A percentile compares a stretch with the other conserved stretches of the same genome.
These are phyloP conservation scores for Boechera divaricarpa DNA, from an alignment of 345 rosid species.

Conservation along the genomic window DNA sequence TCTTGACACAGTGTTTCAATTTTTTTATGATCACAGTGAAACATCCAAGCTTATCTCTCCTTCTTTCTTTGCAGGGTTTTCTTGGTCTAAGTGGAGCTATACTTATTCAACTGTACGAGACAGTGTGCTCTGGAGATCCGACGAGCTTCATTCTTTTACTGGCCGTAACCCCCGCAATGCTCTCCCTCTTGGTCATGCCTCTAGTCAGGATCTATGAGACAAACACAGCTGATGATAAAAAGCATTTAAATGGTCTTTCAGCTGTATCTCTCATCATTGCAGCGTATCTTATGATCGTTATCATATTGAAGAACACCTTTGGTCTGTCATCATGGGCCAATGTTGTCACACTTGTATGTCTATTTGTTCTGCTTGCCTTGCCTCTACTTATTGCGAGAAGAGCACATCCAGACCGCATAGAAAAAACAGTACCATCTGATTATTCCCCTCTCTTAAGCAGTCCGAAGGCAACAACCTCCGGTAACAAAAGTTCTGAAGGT, in stretches of 20 bases:
- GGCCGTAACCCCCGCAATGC: constrained; percentile 63
- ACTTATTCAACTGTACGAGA: constrained; percentile 68
- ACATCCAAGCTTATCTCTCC: constrained; percentile 14
- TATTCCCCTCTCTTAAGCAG: constrained; percentile 36
- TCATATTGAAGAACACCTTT: constrained; percentile 60
- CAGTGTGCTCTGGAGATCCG: constrained; percentile 63
- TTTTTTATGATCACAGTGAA: constrained; percentile 10
- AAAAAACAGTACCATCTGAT: constrained; percentile 23
- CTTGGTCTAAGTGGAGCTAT: constrained; percentile 92
- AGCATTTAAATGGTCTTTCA: constrained; percentile 75
- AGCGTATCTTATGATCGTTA: constrained; percentile 73
- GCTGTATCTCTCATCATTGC: constrained; percentile 63
- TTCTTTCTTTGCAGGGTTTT: constrained; percentile 64
- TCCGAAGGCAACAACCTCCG: constrained; percentile 43
- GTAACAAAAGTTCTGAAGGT: constrained; percentile 30
- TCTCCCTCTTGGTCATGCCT: constrained; percentile 71
- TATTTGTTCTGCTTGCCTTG: constrained; percentile 59
- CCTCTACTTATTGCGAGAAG: constrained; percentile 63
- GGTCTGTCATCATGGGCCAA: constrained; percentile 59
- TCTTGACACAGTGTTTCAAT: background rate
- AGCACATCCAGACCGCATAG: constrained; percentile 57
- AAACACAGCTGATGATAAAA: constrained; percentile 57
- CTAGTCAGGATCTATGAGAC: constrained; percentile 63
- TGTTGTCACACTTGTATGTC: constrained; percentile 48
- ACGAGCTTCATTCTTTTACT: constrained; percentile 68